Conservation (phyloP, 306 rosid species). For the Alnus glutinosa region DNA sequence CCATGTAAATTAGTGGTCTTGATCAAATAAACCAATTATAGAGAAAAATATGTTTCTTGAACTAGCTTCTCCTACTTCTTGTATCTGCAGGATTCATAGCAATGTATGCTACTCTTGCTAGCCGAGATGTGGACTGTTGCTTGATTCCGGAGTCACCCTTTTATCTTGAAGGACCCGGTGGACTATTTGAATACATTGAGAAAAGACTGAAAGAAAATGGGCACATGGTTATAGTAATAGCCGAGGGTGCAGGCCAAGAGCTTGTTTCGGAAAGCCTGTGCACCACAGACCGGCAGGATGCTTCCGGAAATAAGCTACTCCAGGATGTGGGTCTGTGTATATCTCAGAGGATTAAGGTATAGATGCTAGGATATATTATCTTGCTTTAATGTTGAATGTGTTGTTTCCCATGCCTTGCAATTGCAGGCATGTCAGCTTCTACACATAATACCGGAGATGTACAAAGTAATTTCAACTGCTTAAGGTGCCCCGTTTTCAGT, state of each 20-base stretch:
- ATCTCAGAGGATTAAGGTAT: slow-evolving; percentile 65
- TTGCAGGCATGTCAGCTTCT: neutral
- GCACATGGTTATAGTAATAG: slow-evolving; percentile 79
- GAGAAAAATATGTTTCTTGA: neutral
- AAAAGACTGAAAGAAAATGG: slow-evolving; percentile 61
- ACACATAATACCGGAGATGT: neutral
- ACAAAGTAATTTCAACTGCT: neutral
- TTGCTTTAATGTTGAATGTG: neutral
- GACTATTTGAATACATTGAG: slow-evolving; percentile 59
- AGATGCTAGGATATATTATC: neutral
- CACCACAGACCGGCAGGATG: slow-evolving; percentile 37
- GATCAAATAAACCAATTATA: neutral
- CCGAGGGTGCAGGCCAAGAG: slow-evolving; percentile 79
- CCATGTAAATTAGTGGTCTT: neutral
- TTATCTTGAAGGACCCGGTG: slow-evolving; percentile 68
- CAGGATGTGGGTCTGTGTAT: slow-evolving; percentile 73
- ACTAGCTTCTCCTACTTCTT: neutral
- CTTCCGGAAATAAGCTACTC: slow-evolving; percentile 50
- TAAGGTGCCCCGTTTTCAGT: neutral
- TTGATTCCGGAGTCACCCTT: slow-evolving; percentile 80
- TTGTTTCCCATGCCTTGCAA: neutral
- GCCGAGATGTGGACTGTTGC: slow-evolving; percentile 80
- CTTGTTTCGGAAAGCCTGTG: slow-evolving; percentile 36
- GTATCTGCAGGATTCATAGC: slow-evolving; percentile 62
- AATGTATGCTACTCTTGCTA: slow-evolving; percentile 75